Base-by-base conservation (phyloP, 257 asterid genomes). In the Solanum sitiens region DNA sequence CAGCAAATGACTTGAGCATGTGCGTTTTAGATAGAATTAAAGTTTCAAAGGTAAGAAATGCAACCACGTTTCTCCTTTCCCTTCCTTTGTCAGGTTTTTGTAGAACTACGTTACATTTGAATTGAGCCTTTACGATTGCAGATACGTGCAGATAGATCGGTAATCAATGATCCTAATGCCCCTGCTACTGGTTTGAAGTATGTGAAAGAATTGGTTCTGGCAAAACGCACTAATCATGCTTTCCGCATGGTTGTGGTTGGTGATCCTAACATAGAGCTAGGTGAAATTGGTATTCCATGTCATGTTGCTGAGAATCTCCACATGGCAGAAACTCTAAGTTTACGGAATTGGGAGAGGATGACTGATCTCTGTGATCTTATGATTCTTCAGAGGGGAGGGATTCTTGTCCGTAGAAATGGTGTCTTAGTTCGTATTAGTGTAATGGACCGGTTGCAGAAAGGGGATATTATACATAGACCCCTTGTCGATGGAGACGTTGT, bases 191-290 rank as follows among this genome's bases (percentile, higher is more conserved):
- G 99, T 85, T 85, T 94, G 88, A 97, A 88, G 90, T 95, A 92
- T 90, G 75, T 97, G 21, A 97, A 96, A 89, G 99, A 97, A 76
- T 89, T 96, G 84, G 87, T 97, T 45, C 92, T 96, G 68, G 99
- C 94, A 84, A 97, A 97, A 91, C 91, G 99, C 70, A 96, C 93
- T 16, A 95, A 96, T 88, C 94, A 94, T 88, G 91, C 91, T 44
- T 95, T 97, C 88, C 98, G 99, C n/a, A 90, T 93, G 98, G 99
- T 97, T 12, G 98, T 97, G 21, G 98, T 97, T 33, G 99, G 99
- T 7, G 99, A 97, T 89, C 98, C 99, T 2, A 88, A 87, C 82
- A 15, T 97, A 53, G 92, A 90, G 77, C 93, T 96, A 42, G 91
- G 90, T 45, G 99, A 97, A 92, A 92, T 97, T 88, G 99, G 99